A percentile compares a stretch with the other conserved stretches of the same genome.
These are phyloP conservation scores for Metschnikowia aberdeeniae DNA, from an alignment of 805 yeast genomes.

Conservation along the genomic window DNA sequence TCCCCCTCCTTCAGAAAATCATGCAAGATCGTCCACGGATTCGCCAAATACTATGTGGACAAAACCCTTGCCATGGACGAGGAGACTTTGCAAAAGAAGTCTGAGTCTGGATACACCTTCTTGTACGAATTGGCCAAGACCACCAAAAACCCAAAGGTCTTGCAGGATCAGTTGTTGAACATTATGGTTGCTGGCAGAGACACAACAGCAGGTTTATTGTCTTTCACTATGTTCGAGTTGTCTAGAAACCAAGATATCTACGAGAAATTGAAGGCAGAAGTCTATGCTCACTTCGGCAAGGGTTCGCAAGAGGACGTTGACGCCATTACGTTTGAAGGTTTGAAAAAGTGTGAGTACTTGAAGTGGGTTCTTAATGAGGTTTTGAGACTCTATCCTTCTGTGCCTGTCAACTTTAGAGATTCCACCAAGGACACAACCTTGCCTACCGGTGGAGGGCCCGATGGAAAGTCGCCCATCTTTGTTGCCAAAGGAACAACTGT, in stretches of 20 bases:
- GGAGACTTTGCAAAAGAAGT: slow-evolving; percentile 14
- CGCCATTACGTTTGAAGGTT: slow-evolving; percentile 34
- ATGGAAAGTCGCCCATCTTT: slow-evolving; percentile 18
- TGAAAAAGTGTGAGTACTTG: slow-evolving; percentile 37
- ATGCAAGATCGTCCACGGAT: slow-evolving; percentile 24
- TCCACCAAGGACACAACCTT: slow-evolving; percentile 22
- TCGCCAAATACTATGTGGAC: slow-evolving; percentile 17
- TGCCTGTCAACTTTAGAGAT: slow-evolving; percentile 21
- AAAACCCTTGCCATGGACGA: slow-evolving; percentile 15
- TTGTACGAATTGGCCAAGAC: slow-evolving; percentile 38
- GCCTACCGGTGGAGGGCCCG: slow-evolving; percentile 27
- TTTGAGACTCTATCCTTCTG: slow-evolving; percentile 34
- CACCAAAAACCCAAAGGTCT: slow-evolving; percentile 32
- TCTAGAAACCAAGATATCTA: slow-evolving; percentile 32
- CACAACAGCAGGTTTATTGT: slow-evolving; percentile 39
- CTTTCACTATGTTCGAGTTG: slow-evolving; percentile 32
- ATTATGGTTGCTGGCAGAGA: slow-evolving; percentile 42
- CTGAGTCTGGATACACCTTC: slow-evolving; percentile 28
- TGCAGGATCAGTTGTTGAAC: slow-evolving; percentile 38
- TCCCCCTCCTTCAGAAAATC: slow-evolving; percentile 27
- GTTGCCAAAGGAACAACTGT: slow-evolving; percentile 19
- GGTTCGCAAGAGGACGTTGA: slow-evolving; percentile 28
- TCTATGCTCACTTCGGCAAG: slow-evolving; percentile 27
- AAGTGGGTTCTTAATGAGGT: slow-evolving; percentile 34
- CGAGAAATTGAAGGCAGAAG: slow-evolving; percentile 29